phyloP scores from a whole-genome alignment of 129 eudicot species.

The Sambucus nigra region DNA sequence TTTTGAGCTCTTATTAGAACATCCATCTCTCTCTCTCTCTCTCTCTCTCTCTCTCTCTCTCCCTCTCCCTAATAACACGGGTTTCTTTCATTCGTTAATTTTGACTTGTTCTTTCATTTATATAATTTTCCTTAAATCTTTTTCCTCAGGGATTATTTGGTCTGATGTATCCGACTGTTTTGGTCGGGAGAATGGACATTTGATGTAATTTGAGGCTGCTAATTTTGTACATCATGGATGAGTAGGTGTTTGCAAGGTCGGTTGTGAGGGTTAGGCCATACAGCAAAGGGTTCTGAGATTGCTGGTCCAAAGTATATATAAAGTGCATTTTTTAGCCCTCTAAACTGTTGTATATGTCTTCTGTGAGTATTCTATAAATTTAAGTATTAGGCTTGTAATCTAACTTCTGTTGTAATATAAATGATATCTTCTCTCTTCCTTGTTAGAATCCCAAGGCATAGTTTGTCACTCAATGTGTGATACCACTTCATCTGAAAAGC shows the following conservation, averaged over 20 bases:
- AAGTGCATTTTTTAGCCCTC: not conserved
- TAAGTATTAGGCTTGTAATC: not conserved
- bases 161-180: not conserved
- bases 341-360: not conserved
- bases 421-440: not conserved
- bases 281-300: not conserved
- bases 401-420: not conserved
- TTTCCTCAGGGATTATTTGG: constrained; percentile 5
- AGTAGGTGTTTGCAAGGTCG: constrained; percentile 1
- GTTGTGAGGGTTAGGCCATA: not conserved
- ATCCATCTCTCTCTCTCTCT: not conserved
- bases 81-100: not conserved
- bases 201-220: not conserved
- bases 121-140: not conserved
- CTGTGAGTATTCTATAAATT: not conserved
- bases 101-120: too few relatives aligned
- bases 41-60: too few relatives aligned
- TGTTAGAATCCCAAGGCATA: not conserved
- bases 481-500: not conserved
- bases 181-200: not conserved
- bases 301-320: not conserved
- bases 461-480: not conserved
- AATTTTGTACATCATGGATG: not conserved
- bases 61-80: too few relatives aligned
- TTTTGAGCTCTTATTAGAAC: too few relatives aligned